Evolutionary conservation across 2,329 filamentous ascomycete species (phyloP).

Genomic region (Monilinia aucupariae): DNA sequence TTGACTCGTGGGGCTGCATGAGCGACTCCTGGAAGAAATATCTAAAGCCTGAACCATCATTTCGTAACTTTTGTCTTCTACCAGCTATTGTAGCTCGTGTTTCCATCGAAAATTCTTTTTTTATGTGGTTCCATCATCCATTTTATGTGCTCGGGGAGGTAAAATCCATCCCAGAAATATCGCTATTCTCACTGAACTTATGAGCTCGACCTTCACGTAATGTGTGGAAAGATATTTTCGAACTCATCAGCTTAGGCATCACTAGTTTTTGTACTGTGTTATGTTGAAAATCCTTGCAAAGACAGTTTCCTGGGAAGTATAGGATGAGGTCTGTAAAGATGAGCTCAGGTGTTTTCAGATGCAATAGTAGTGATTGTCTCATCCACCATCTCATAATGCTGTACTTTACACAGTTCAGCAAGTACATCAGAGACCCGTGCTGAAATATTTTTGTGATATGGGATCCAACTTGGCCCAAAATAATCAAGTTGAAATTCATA

Average conservation of each 20-base stretch:
- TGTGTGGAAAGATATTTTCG: not conserved
- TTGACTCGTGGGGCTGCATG: not conserved
- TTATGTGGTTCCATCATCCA: too few species aligned
- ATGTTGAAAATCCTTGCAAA: not conserved
- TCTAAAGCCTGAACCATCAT: not conserved
- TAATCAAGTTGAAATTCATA: not conserved
- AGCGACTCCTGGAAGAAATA: not conserved
- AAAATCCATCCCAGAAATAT: too few species aligned
- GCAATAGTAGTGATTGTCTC: not conserved
- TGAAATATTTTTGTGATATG: not conserved
- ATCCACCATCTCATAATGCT: not conserved
- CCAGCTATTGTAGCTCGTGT: not conserved
- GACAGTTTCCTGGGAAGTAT: not conserved
- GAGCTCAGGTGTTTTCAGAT: not conserved
- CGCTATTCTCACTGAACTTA: too few species aligned
- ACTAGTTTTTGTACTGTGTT: too few species aligned
- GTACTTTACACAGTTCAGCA: not conserved
- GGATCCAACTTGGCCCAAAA: not conserved
- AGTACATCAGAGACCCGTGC: not conserved
- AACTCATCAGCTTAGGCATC: not conserved
- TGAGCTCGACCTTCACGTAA: not conserved
- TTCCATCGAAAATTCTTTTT: not conserved
- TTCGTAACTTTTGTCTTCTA: not conserved
- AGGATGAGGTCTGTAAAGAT: not conserved
- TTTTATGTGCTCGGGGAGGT: not conserved